Conservation (phyloP, 495 filamentous ascomycete genomes). For the Hypoxylon crocopeplum region DNA sequence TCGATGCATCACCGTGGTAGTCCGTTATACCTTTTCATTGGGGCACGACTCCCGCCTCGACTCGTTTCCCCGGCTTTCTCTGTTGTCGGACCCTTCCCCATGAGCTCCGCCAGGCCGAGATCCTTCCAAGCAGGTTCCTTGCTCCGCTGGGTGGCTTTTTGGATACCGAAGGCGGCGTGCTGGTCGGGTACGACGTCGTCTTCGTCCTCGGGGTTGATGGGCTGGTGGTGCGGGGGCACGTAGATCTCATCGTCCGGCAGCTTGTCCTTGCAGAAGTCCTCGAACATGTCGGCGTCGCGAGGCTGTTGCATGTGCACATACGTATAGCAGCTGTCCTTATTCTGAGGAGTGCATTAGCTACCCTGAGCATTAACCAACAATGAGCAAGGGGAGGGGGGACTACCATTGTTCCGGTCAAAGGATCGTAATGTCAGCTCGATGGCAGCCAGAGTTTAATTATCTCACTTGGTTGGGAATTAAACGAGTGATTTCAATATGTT, state of each 20-base stretch:
- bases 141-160: constrained; percentile 76
- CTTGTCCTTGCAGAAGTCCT: constrained; percentile 79
- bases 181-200: constrained; percentile 97
- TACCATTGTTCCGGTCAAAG: constrained; percentile 17
- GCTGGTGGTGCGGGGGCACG: constrained; percentile 87
- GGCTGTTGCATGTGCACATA: constrained; percentile 86
- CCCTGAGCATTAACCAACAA: neutral
- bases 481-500: too few species aligned
- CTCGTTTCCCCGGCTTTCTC: constrained; percentile 17
- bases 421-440: neutral
- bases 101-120: constrained; percentile 75
- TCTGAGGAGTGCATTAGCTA: constrained; percentile 55
- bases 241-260: constrained; percentile 81
- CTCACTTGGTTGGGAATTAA: too few species aligned
- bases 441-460: too few species aligned
- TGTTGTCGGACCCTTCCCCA: constrained; percentile 60
- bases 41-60: neutral
- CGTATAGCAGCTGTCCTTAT: constrained; percentile 87
- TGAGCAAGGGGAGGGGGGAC: neutral
- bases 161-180: constrained; percentile 95
- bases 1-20: constrained; percentile 52
- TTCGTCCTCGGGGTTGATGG: constrained; percentile 95
- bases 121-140: constrained; percentile 86
- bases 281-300: constrained; percentile 87
- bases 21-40: constrained; percentile 40